Evolutionary conservation across 306 rosid species (phyloP).

Genomic region (Trifolium subterraneum): DNA sequence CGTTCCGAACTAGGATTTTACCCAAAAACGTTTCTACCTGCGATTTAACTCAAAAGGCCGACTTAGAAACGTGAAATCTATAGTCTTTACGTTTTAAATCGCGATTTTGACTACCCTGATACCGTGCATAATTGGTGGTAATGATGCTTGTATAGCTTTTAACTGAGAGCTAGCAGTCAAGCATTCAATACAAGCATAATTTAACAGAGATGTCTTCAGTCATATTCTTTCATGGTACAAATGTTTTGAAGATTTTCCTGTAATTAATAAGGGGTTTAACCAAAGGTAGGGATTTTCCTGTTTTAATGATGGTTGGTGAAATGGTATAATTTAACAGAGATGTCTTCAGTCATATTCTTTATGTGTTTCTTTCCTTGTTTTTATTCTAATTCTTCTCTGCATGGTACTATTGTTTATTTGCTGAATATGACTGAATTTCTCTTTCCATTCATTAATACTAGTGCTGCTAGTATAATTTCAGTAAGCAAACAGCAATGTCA

Average conservation of each 20-base stretch:
- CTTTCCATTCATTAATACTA: constrained; percentile 21
- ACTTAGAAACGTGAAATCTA: too few species aligned
- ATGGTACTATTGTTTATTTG: not conserved
- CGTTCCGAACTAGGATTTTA: too few species aligned
- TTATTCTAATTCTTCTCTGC: constrained; percentile 13
- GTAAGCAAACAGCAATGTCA: constrained; percentile 27
- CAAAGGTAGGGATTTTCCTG: not conserved
- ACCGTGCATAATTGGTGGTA: not conserved
- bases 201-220: too few species aligned
- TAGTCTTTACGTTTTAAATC: too few species aligned
- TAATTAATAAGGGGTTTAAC: not conserved
- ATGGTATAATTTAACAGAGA: too few species aligned
- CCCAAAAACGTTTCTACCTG: too few species aligned
- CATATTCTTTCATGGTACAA: constrained; percentile 3
- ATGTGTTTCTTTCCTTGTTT: not conserved
- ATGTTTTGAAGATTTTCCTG: constrained; percentile 6
- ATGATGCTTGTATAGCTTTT: constrained; percentile 1
- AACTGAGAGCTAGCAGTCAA: too few species aligned
- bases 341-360: too few species aligned
- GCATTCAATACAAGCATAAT: too few species aligned
- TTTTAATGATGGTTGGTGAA: too few species aligned
- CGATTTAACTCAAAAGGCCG: too few species aligned
- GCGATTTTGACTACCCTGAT: too few species aligned
- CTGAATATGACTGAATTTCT: constrained; percentile 10
- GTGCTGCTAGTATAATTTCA: constrained; percentile 4